These are phyloP conservation scores for Nitzschia putrida DNA, from an alignment of 108 stramenopile genomes.

Conservation along the genomic window DNA sequence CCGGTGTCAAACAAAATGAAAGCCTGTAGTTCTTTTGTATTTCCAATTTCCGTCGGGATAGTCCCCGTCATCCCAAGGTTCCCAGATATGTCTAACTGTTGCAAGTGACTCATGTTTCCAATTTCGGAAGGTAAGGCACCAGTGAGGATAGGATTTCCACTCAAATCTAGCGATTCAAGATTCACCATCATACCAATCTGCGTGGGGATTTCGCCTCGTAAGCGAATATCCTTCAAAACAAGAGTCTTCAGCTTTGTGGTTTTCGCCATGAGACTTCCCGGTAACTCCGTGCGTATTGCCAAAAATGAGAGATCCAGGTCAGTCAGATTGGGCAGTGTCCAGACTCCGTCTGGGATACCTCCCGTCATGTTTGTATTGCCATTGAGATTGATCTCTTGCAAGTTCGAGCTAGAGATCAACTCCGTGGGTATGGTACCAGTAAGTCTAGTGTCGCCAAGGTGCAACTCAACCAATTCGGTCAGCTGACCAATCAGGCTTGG, in stretches of 20 bases:
- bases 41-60: constrained; percentile 12
- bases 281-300: neutral
- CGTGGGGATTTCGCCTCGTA: neutral
- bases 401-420: neutral
- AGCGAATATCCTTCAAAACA: neutral
- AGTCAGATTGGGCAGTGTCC: no score
- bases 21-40: neutral
- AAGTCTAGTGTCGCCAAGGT: neutral
- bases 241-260: neutral
- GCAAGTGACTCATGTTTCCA: neutral
- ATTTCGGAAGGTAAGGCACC: constrained; percentile 52
- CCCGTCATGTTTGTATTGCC: neutral
- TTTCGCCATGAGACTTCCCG: neutral
- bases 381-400: neutral
- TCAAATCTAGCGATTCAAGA: constrained; percentile 11
- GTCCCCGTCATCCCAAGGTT: constrained; percentile 26
- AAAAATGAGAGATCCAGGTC: no score
- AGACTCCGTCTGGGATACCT: neutral
- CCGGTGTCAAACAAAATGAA: neutral
- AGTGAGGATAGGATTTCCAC: constrained; percentile 35
- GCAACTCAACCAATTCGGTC: neutral
- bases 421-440: neutral
- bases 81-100: constrained; percentile 20
- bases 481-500: neutral
- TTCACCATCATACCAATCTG: neutral